Percentiles rank a stretch among this genome's conserved stretches.
Conservation (phyloP, 345 rosid species). For the Populus euphratica region DNA sequence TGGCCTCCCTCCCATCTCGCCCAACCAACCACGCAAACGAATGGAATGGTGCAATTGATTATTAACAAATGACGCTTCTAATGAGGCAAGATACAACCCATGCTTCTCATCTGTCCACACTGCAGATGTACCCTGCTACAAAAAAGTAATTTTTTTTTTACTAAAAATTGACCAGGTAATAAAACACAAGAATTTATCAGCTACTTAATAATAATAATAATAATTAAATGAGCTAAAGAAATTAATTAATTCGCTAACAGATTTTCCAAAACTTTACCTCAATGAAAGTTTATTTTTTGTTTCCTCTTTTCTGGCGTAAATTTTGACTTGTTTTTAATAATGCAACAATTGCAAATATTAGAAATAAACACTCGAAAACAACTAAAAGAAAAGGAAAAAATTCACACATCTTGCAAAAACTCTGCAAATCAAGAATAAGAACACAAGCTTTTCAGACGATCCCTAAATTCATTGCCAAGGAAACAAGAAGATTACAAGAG, state of each 20-base stretch:
- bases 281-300: not conserved
- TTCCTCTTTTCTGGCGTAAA: not conserved
- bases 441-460: not conserved
- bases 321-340: not conserved
- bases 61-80: constrained; percentile 65
- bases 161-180: not conserved
- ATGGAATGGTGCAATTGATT: constrained; percentile 44
- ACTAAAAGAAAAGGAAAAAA: not conserved
- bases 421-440: not conserved
- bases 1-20: constrained; percentile 15
- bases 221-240: not conserved
- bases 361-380: not conserved
- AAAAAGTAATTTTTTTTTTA: not conserved
- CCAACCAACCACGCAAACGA: constrained; percentile 19
- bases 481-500: not conserved
- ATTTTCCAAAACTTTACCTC: not conserved
- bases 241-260: not conserved
- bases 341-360: not conserved
- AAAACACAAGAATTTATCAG: not conserved
- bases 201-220: not conserved
- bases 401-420: not conserved
- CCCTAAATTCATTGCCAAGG: not conserved
- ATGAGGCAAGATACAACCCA: constrained; percentile 43
- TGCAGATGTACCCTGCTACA: constrained; percentile 39
- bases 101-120: constrained; percentile 83